phyloP scores from a whole-genome alignment of 2,329 filamentous ascomycete genomes.

The Xylaria arbuscula region DNA sequence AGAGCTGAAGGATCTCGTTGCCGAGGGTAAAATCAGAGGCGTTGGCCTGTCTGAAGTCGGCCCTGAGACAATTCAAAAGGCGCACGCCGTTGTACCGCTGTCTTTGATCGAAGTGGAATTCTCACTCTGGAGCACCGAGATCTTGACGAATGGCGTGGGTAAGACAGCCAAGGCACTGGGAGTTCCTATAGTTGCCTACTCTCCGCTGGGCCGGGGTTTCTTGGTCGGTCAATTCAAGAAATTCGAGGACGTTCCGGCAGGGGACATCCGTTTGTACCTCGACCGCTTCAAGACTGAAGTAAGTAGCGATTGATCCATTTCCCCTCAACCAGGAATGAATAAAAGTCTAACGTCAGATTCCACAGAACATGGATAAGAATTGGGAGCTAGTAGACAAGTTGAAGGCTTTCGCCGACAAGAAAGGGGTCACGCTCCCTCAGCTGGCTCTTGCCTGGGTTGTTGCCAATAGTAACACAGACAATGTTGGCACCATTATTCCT shows the following conservation, averaged over 20 bases:
- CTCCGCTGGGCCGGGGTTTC: conserved; percentile 61
- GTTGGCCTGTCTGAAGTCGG: conserved; percentile 58
- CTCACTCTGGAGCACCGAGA: conserved; percentile 49
- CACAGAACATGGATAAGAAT: conserved; percentile 66
- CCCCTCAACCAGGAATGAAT: no score
- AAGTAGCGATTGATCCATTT: no score
- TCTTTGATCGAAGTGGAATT: conserved; percentile 58
- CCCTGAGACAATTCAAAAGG: conserved; percentile 55
- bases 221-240: conserved; percentile 62
- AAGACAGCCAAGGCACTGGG: conserved; percentile 59
- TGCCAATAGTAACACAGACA: conserved; percentile 52
- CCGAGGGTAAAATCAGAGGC: conserved; percentile 55
- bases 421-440: conserved; percentile 61
- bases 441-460: conserved; percentile 65
- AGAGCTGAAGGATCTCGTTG: conserved; percentile 41
- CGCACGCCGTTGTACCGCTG: conserved; percentile 53
- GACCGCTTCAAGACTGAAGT: conserved; percentile 61
- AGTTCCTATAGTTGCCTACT: conserved; percentile 70
- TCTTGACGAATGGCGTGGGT: conserved; percentile 49
- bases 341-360: no score
- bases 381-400: conserved; percentile 62
- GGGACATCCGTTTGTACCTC: conserved; percentile 56
- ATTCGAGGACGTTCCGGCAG: conserved; percentile 59
- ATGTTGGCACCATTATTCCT: conserved; percentile 48
- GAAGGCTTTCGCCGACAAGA: conserved; percentile 59